Evolutionary conservation across 129 eudicot species (phyloP).

Genomic region (Sambucus nigra): DNA sequence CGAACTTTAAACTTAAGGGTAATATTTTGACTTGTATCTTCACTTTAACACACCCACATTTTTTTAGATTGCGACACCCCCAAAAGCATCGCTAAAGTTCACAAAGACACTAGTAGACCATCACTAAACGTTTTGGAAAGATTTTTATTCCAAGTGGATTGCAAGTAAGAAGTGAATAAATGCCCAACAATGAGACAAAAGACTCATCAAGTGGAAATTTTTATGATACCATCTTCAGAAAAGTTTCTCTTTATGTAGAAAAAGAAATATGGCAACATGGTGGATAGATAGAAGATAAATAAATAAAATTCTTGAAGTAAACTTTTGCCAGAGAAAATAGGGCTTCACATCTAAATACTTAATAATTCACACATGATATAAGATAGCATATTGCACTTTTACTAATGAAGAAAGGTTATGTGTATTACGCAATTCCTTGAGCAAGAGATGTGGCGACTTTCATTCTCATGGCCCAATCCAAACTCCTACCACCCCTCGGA

Average conservation of each 20-base stretch:
- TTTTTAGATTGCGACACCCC: too few relatives aligned
- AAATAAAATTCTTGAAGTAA: too few relatives aligned
- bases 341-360: too few relatives aligned
- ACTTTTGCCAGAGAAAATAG: too few relatives aligned
- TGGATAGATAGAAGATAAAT: not conserved
- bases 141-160: not conserved
- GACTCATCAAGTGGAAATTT: not conserved
- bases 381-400: not conserved
- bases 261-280: not conserved
- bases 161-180: not conserved
- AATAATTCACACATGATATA: too few relatives aligned
- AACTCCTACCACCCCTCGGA: constrained; percentile 79
- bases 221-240: not conserved
- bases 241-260: not conserved
- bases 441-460: constrained; percentile 90
- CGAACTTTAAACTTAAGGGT: too few relatives aligned
- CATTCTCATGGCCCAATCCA: constrained; percentile 94
- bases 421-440: constrained; percentile 78
- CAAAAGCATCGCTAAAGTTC: too few relatives aligned
- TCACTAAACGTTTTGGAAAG: not conserved
- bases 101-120: too few relatives aligned
- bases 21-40: too few relatives aligned
- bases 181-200: not conserved
- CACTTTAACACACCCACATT: too few relatives aligned
- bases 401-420: not conserved